These are phyloP conservation scores for Diaporthe ilicicola DNA, from an alignment of 2,329 filamentous ascomycete genomes.

Conservation along the genomic window DNA sequence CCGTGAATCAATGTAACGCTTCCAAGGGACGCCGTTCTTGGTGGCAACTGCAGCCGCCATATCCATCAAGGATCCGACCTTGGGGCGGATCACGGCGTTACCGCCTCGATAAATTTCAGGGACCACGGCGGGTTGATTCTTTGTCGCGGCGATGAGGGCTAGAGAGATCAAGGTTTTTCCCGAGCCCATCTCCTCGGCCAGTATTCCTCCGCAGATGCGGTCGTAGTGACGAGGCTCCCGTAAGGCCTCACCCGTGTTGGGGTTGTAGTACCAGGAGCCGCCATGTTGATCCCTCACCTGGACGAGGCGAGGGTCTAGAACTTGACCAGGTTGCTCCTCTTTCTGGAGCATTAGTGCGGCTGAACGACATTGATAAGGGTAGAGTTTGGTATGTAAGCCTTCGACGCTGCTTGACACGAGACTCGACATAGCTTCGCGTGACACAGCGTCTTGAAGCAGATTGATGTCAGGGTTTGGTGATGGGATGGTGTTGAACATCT, in stretches of 20 bases:
- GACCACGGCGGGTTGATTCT: constrained; percentile 70
- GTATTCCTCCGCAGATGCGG: constrained; percentile 76
- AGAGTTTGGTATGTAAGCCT: constrained; percentile 72
- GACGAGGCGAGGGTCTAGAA: constrained; percentile 79
- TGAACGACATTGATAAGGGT: constrained; percentile 82
- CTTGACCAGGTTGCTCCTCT: constrained; percentile 70
- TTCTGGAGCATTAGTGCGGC: constrained; percentile 85
- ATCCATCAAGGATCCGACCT: constrained; percentile 71
- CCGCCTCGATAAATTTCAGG: constrained; percentile 66
- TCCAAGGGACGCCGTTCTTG: constrained; percentile 76
- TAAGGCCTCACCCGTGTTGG: constrained; percentile 68
- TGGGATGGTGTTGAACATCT: constrained; percentile 77
- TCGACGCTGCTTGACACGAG: constrained; percentile 61
- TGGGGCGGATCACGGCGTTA: constrained; percentile 49
- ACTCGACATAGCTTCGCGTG: constrained; percentile 61
- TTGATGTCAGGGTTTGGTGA: constrained; percentile 69
- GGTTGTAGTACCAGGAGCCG: constrained; percentile 74
- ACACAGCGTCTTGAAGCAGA: constrained; percentile 57
- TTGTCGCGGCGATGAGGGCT: constrained; percentile 78
- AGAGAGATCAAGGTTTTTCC: constrained; percentile 93
- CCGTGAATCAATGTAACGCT: constrained; percentile 66
- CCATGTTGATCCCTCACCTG: constrained; percentile 67
- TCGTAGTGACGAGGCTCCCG: constrained; percentile 78
- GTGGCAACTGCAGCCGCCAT: constrained; percentile 80
- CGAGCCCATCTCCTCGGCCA: constrained; percentile 82